Evolutionary conservation across 441 rosid species (phyloP), one percentile per base, ranked within the genome.

Genomic region (Jatropha podagrica): DNA sequence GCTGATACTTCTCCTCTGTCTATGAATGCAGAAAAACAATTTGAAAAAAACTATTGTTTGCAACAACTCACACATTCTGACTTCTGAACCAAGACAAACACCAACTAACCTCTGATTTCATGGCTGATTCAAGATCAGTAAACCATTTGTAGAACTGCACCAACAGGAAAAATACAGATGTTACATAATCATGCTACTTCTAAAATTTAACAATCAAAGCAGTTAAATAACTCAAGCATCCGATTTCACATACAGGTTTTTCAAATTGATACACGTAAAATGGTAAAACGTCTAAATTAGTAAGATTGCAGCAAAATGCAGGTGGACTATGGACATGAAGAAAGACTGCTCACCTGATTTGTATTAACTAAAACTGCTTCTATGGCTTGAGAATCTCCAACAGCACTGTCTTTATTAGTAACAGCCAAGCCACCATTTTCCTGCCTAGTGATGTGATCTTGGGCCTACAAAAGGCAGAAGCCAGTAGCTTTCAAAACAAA

Each of bases 1-100:
- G 96, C 81, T 91, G 91, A 83, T 91, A 95, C 83, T 95, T 95
- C 83, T 95, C 98, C 81, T 95, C 99, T 18, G 97, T 91, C 99
- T 92, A 81, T 20, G 55, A 71, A 56, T 56, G 81, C 67, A 40
- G 27, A 40, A 69, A 37, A 71, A 68, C 11, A 44, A 81, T 61
- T 64, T 32, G 48, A 66, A 76, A 74, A 76, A 58, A 76, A 65
- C 32, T 75, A 20, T 56, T 11, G 1, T 4, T 65, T 37, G 38
- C 49, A 65, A 49, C 23, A 55, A 20, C 1, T 3, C 17, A 58
- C 10, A 2, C 15, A 41, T 32, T 27, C 20, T 23, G 58, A 64
- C 79, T 73, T 63, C 48, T 44, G 9, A 4, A 7, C 48, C 6
- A 44, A 7, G 85, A 76, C 74, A 76, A 79, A 54, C 46, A 79